Percentiles rank a stretch among this genome's conserved stretches.
These are phyloP conservation scores for Penicillium palitans DNA, from an alignment of 2,329 filamentous ascomycete species.

Conservation along the genomic window DNA sequence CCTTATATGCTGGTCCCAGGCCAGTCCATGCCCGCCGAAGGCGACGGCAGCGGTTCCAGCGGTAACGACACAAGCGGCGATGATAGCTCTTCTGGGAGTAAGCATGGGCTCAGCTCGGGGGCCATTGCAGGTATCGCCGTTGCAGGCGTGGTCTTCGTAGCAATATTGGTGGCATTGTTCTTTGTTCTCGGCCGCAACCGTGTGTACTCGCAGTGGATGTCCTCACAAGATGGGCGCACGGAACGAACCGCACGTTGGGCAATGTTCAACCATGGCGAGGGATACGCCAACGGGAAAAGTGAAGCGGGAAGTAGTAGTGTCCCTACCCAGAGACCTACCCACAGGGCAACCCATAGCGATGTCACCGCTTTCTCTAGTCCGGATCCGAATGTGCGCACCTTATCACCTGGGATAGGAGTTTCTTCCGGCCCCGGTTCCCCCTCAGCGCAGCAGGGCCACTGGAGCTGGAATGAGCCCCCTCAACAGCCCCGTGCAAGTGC, in stretches of 20 bases:
- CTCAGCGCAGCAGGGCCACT: slow-evolving; percentile 11
- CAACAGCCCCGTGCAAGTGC: not conserved
- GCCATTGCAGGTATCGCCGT: slow-evolving; percentile 63
- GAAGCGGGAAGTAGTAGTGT: slow-evolving; percentile 16
- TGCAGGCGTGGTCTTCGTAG: slow-evolving; percentile 50
- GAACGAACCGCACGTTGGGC: slow-evolving; percentile 39
- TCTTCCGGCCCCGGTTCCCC: slow-evolving; percentile 2
- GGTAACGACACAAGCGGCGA: not conserved
- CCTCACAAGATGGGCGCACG: slow-evolving; percentile 34
- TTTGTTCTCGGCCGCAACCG: slow-evolving; percentile 40
- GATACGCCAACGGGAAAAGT: slow-evolving; percentile 18
- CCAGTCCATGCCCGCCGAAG: slow-evolving; percentile 56
- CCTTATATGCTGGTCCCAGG: slow-evolving; percentile 58
- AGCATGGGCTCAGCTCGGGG: slow-evolving; percentile 41
- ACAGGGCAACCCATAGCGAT: slow-evolving; percentile 7
- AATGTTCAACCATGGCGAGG: slow-evolving; percentile 22
- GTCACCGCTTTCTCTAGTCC: slow-evolving; percentile 10
- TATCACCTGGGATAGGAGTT: slow-evolving; percentile 6
- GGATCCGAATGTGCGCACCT: slow-evolving; percentile 8
- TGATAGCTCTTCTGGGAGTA: not conserved
- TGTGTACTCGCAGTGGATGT: slow-evolving; percentile 37
- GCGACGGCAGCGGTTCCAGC: slow-evolving; percentile 38
- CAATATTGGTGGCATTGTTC: slow-evolving; percentile 48
- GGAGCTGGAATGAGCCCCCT: slow-evolving; percentile 21
- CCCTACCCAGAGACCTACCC: not conserved